phyloP scores from a whole-genome alignment of 1,284 basidiomycete species.

The Microbotryum scabiosae region DNA sequence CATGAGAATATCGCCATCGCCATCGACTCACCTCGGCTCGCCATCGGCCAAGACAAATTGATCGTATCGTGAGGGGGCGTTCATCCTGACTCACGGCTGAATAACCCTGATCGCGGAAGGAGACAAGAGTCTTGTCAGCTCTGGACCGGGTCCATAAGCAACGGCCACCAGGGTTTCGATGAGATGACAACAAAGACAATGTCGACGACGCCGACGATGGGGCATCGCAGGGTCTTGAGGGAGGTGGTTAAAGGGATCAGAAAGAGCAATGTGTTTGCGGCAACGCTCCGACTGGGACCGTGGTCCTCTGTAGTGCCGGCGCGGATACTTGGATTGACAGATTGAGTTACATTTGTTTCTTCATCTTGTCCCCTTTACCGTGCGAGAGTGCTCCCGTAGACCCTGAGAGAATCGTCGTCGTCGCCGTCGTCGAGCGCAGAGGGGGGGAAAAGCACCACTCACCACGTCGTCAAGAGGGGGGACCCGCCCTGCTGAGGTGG shows the following conservation, averaged over 20 bases:
- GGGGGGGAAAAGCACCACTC: too few species aligned
- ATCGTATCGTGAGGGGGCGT: constrained; percentile 87
- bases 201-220: not conserved
- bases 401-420: too few species aligned
- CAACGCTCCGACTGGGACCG: constrained; percentile 15
- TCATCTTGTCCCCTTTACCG: constrained; percentile 8
- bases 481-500: too few species aligned
- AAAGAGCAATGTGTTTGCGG: constrained; percentile 32
- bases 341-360: constrained; percentile 38
- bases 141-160: not conserved
- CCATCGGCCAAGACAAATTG: constrained; percentile 84
- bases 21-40: constrained; percentile 71
- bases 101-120: not conserved
- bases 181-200: too few species aligned
- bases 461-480: too few species aligned
- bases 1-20: not conserved
- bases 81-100: constrained; percentile 52
- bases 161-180: not conserved
- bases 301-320: too few species aligned
- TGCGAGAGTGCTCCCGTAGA: too few species aligned
- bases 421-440: too few species aligned
- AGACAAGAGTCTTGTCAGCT: not conserved
- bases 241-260: constrained; percentile 30
- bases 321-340: constrained; percentile 49
- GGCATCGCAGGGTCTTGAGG: not conserved